Base-by-base conservation (phyloP, 352 stramenopile genomes). In the Albugo laibachii region DNA sequence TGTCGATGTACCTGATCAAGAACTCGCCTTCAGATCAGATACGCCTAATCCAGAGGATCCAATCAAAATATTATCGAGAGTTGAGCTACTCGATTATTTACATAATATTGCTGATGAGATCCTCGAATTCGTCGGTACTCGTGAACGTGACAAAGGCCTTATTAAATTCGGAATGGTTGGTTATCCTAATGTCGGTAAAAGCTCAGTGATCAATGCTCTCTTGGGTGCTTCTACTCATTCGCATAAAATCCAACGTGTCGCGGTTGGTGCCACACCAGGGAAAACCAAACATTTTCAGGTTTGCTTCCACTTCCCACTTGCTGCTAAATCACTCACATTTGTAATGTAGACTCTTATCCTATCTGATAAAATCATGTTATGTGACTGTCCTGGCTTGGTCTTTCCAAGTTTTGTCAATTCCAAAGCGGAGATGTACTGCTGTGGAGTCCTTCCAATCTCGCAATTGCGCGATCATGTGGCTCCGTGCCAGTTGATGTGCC, bases 271-370 rank as follows among this genome's bases (percentile, higher is more conserved):
- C 19, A 98, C 96, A 35, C 96, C 96, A 8, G 96, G 96, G 52
- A 99, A 99, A 63, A 99, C 96, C 5, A 99, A 99, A 63, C 96
- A 99, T 70, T 99, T 99, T 54, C 96, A 99, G 64, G 69, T 81
- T n/a, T 48, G 38, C 50, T 38, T 8, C n/a, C 49, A n/a, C 20
- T 16, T 35, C 24, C 4, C 34, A 52, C 21, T 31, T 12, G 21
- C 31, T 37, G 12, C 54, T 10, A 55, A 15, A n/a, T 51, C 11
- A 14, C 14, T 31, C 18, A 34, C 13, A 48, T 19, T 18, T 49
- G 48, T 27, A 43, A 15, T 55, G 14, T 51, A 85, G 82, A 99
- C 96, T 38, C 68, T 99, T 37, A 68, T 98, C 11, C 59, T 99
- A 14, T 96, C 88, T 16, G 80, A 97, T 62, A 73, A 69, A 49